Evolutionary conservation across 768 basidiomycete genomes (phyloP).

Genomic region (Leccinum uliginosum): DNA sequence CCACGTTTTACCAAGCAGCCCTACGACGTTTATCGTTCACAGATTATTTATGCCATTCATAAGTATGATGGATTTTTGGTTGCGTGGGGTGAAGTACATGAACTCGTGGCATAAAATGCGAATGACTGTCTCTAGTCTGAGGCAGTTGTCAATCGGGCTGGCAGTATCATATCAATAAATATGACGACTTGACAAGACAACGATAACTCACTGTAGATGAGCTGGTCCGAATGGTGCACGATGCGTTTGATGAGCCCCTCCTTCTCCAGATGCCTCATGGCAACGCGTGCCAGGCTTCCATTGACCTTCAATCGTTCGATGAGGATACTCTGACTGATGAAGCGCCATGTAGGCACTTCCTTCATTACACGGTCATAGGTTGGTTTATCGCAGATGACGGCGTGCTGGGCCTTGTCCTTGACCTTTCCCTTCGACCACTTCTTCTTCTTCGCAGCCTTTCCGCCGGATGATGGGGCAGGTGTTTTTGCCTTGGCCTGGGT

Average conservation of each 20-base stretch:
- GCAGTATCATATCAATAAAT: conserved; percentile 2
- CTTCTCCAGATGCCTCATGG: conserved; percentile 89
- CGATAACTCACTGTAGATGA: conserved; percentile 84
- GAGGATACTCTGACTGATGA: conserved; percentile 97
- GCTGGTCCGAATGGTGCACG: conserved; percentile 91
- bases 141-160: conserved; percentile 43
- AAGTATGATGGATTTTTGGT: conserved; percentile 22
- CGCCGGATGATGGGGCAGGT: conserved; percentile 59
- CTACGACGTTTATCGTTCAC: not conserved
- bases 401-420: conserved; percentile 99
- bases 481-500: conserved; percentile 76
- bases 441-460: conserved; percentile 98
- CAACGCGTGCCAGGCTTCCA: conserved; percentile 87
- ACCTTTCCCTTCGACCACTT: conserved; percentile 99
- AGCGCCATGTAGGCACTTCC: conserved; percentile 98
- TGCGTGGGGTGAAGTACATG: conserved; percentile 35
- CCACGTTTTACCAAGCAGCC: not conserved
- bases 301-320: conserved; percentile 98
- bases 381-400: conserved; percentile 90
- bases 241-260: conserved; percentile 94
- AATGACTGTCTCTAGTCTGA: conserved; percentile 33
- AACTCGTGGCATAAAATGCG: conserved; percentile 27
- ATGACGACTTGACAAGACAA: not conserved
- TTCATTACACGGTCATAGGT: conserved; percentile 93
- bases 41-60: conserved; percentile 15